Conservation (phyloP, 2,329 filamentous ascomycete species). For the Aspergillus phoenicis region DNA sequence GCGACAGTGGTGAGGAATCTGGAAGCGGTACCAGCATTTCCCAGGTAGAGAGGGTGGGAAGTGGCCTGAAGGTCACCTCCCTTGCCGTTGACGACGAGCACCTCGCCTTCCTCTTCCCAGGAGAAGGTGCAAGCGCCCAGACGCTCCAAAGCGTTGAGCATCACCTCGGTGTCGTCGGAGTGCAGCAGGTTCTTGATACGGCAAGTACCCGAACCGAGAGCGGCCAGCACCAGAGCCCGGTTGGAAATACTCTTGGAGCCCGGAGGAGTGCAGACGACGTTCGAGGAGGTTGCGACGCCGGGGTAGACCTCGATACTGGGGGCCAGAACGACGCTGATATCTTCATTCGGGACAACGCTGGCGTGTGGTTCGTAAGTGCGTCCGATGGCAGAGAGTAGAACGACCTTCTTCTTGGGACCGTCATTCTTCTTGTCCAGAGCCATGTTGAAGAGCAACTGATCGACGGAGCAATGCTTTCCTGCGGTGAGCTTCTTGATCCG, state of each 20-base stretch:
- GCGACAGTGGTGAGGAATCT: conserved; percentile 92
- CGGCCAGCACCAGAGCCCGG: conserved; percentile 88
- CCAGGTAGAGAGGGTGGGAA: conserved; percentile 78
- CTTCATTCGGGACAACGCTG: conserved; percentile 81
- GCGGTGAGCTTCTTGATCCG: conserved; percentile 79
- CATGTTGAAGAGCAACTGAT: conserved; percentile 88
- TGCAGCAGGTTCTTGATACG: conserved; percentile 90
- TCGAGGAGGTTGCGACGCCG: conserved; percentile 66
- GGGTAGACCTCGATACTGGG: conserved; percentile 74
- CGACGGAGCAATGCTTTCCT: conserved; percentile 83
- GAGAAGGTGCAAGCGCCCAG: conserved; percentile 85
- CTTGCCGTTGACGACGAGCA: conserved; percentile 84
- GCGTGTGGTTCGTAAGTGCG: conserved; percentile 84
- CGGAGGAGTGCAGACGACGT: conserved; percentile 79
- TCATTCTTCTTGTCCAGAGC: conserved; percentile 99
- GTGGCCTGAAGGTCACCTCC: conserved; percentile 83
- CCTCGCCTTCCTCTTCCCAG: conserved; percentile 93
- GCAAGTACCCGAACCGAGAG: conserved; percentile 81
- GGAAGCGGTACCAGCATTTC: conserved; percentile 94
- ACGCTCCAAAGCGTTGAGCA: conserved; percentile 86
- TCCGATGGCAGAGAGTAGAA: conserved; percentile 87
- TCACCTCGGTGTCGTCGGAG: conserved; percentile 95
- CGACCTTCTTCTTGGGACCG: conserved; percentile 91
- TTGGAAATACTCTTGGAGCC: conserved; percentile 99
- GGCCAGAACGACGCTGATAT: conserved; percentile 81